A percentile compares a stretch with the other conserved stretches of the same genome.
Conservation (phyloP, 1,139 yeast species). For the Kodamaea arcana region DNA sequence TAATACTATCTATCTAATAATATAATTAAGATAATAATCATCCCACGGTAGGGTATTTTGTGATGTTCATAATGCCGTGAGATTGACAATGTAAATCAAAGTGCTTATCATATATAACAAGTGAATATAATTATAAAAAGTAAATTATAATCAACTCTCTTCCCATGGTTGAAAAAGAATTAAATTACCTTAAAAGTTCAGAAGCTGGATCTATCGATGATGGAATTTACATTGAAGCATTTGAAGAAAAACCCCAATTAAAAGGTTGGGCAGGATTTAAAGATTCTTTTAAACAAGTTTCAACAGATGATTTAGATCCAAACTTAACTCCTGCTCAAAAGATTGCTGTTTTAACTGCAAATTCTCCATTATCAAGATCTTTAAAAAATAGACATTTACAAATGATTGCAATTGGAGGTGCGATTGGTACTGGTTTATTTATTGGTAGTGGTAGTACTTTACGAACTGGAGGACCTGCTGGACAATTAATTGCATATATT, state of each 20-base stretch:
- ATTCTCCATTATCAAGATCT: constrained; percentile 63
- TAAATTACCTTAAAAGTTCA: constrained; percentile 38
- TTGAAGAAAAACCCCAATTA: constrained; percentile 28
- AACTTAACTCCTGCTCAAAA: constrained; percentile 63
- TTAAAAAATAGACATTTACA: constrained; percentile 65
- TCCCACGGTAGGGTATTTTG: no score
- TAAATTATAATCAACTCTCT: no score
- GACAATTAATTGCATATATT: constrained; percentile 64
- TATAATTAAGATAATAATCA: no score
- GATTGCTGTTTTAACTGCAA: constrained; percentile 62
- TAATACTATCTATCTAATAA: no score
- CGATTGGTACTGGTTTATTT: constrained; percentile 77
- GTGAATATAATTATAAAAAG: no score
- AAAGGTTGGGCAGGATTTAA: constrained; percentile 40
- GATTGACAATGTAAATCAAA: no score
- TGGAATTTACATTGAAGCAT: constrained; percentile 42
- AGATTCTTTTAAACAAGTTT: constrained; percentile 57
- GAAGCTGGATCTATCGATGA: constrained; percentile 34
- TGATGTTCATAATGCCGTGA: no score
- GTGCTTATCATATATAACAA: no score
- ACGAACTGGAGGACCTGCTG: constrained; percentile 75
- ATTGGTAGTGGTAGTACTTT: constrained; percentile 74
- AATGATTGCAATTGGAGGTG: constrained; percentile 86
- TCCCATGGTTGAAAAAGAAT: constrained; percentile 40
- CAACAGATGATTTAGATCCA: constrained; percentile 53